Base-by-base conservation (phyloP, 2,329 filamentous ascomycete genomes). In the Zasmidium cellare region DNA sequence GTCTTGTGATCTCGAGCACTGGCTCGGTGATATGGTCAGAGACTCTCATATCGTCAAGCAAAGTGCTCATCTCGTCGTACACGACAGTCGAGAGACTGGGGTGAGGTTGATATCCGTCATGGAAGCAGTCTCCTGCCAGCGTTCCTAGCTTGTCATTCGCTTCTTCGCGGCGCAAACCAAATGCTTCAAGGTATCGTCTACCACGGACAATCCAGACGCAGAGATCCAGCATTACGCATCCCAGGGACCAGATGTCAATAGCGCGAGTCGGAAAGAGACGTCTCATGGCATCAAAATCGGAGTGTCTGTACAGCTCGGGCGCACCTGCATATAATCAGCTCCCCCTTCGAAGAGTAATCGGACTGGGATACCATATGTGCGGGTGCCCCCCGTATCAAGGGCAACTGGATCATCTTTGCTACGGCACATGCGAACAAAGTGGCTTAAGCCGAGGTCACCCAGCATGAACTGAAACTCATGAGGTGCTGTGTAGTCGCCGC, bases 81-180 rank as follows among this genome's bases (percentile, higher is more conserved):
- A 75, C 70, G 12, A 55, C 51, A 18, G 63, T 38, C 9, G 74
- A 64, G 2, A 68, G 54, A 22, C 57, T 61, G 24, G 25, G 25
- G 11, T 28, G 25, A 11, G 25, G 25, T 11, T 28, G 25, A 6
- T 62, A 49, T 11, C 66, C 67, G 56, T 74, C 63, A 59, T 74
- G 72, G 55, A 75, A 74, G 50, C 65, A 67, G 23, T 68, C 64
- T 12, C 60, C 60, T n/a, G 56, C 55, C 11, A 19, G 54, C 48
- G 56, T 53, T 19, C 61, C 51, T 47, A 51, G 55, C 19, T 44
- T 16, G 25, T 52, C 63, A 24, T 24, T 52, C 50, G 46, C 55
- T 48, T 19, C 56, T 46, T 35, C 18, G 23, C 19, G 52, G 9
- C 35, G 38, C 12, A 14, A 14, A 23, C 2, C 22, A 16, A 28